phyloP scores from a whole-genome alignment of 352 stramenopile genomes.

The Blastocystis sp. region DNA sequence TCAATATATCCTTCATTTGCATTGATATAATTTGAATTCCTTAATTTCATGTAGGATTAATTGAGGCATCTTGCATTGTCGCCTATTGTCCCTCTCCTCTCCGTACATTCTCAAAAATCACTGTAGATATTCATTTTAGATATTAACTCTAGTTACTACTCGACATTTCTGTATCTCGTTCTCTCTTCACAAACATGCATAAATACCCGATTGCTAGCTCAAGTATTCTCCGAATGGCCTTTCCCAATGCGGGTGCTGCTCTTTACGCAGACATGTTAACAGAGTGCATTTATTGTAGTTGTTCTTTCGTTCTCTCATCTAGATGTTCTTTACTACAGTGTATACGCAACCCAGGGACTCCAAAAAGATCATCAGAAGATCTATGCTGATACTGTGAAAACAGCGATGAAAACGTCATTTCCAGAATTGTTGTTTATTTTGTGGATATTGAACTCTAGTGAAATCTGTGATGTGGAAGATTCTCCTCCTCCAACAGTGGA shows the following conservation, averaged over 20 bases:
- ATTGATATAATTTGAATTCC: not conserved
- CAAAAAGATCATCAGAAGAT: not conserved
- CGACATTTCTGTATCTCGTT: not conserved
- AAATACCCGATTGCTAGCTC: not conserved
- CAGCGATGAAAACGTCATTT: not conserved
- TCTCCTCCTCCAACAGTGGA: not conserved
- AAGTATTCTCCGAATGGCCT: not conserved
- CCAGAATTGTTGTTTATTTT: not conserved
- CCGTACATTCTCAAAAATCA: slow-evolving; percentile 11
- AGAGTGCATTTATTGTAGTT: slow-evolving; percentile 24
- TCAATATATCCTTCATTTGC: slow-evolving; percentile 24
- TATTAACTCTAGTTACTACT: not conserved
- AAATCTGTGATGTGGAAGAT: not conserved
- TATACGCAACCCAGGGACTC: slow-evolving; percentile 4
- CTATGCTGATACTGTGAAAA: not conserved
- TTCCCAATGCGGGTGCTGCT: not conserved
- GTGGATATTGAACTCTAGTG: not conserved
- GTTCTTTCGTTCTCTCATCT: not conserved
- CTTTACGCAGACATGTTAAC: not conserved
- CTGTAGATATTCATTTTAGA: not conserved
- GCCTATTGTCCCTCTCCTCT: slow-evolving; percentile 35
- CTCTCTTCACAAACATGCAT: slow-evolving; percentile 1
- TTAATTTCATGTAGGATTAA: slow-evolving; percentile 15
- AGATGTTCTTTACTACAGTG: slow-evolving; percentile 46
- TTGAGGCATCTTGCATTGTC: not conserved